Evolutionary conservation across 2,329 filamentous ascomycete species (phyloP).

Genomic region (Tolypocladium paradoxum): DNA sequence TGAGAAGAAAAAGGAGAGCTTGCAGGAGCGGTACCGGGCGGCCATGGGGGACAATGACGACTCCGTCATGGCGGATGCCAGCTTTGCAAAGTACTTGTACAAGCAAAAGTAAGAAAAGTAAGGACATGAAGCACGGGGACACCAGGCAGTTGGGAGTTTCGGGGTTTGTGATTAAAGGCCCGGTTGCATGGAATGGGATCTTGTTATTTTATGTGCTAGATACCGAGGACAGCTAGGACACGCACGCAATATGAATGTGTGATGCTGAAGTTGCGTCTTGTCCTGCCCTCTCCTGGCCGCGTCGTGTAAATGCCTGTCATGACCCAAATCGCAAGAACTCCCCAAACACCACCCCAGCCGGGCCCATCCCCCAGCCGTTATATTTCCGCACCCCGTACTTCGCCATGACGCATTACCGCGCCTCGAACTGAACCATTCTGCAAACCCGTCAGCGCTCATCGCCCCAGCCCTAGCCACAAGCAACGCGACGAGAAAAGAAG

Average conservation of each 20-base stretch:
- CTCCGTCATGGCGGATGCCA: constrained; percentile 42
- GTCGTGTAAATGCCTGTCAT: not conserved
- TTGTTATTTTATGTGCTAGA: not conserved
- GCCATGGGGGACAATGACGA: constrained; percentile 53
- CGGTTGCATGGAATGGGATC: not conserved
- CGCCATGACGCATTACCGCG: constrained; percentile 42
- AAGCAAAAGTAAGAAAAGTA: constrained; percentile 25
- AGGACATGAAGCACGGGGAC: not conserved
- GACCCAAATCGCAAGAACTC: not conserved
- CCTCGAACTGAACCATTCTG: constrained; percentile 98
- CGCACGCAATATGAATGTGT: not conserved
- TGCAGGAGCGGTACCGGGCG: constrained; percentile 67
- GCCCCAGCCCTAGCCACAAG: not conserved
- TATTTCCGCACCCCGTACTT: not conserved
- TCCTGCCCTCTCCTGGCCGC: not conserved
- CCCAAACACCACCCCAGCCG: not conserved
- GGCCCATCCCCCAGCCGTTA: not conserved
- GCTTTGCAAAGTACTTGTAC: constrained; percentile 50
- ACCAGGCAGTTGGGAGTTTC: not conserved
- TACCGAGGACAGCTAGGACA: not conserved
- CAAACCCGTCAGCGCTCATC: not conserved
- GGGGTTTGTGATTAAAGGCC: not conserved
- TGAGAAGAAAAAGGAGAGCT: constrained; percentile 51
- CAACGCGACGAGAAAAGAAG: not conserved
- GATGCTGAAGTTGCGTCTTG: not conserved